Base-by-base conservation (phyloP, 768 basidiomycete species). In the Kwoniella sp. region DNA sequence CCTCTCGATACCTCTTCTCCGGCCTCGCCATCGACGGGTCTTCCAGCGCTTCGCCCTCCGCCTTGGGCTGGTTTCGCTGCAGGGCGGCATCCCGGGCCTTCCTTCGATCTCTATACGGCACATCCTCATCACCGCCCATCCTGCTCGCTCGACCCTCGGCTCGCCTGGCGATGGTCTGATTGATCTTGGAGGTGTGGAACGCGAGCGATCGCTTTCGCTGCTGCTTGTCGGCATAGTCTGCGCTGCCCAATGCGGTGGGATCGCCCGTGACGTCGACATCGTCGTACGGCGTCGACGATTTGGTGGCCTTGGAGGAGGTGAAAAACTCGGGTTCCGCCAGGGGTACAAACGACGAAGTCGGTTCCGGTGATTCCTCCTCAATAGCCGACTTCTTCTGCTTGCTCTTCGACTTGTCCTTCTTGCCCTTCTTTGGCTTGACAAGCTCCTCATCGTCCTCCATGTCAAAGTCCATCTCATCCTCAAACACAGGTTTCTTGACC, bases 121-220 rank as follows among this genome's bases (percentile, higher is more conserved):
- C 79, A 67, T 99, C 95, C 65, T 96, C 93, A 69, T 99, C 95
- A 15, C 95, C 95, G 26, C 88, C 86, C 46, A 83, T 71, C 4
- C 86, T 83, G 22, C 80, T 80, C 56, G 77, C 79, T 51, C 88
- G 79, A 5, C 89, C 89, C 25, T 82, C 82, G 50, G 83, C 81
- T 47, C 92, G 80, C 54, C 87, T 79, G 10, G 85, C 83, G 46
- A 83, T 81, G 5, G 88, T 82, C 51, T 84, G 84, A 69, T 88
- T 88, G 64, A 99, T 92, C 70, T 86, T 87, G 47, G 88, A 82
- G 4, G 89, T 90, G 75, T 98, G 88, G 83, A 98, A 99, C 29
- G 87, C 84, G 27, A 98, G 80, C 6, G 87, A 82, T 60, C 86
- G 86, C 61, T 83, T 85, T 50, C 86, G 83, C 3, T 86, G 84